Percentiles rank a stretch among this genome's conserved stretches.
Evolutionary conservation across 1,139 yeast genomes (phyloP).

Genomic region (Yamadazyma blattariae): DNA sequence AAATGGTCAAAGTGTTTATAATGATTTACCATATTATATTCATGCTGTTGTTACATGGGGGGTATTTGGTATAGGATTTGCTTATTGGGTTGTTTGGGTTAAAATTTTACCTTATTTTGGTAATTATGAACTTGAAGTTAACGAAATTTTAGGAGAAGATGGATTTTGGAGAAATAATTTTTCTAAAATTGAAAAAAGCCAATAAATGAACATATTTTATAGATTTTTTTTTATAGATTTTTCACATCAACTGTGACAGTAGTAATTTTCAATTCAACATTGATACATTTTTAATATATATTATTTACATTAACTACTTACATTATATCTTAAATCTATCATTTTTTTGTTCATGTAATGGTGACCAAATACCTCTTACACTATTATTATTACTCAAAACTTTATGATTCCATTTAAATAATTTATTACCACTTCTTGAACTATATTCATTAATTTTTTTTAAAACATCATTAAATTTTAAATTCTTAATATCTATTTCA

Average conservation of each 20-base stretch:
- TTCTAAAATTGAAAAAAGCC: constrained; percentile 2
- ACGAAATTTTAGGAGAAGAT: constrained; percentile 62
- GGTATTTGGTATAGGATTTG: constrained; percentile 65
- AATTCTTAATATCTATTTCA: constrained; percentile 50
- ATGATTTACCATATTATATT: constrained; percentile 68
- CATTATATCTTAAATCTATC: constrained; percentile 61
- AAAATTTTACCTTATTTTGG: constrained; percentile 56
- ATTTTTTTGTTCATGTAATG: constrained; percentile 74
- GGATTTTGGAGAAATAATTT: constrained; percentile 76
- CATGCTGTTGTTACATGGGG: constrained; percentile 86
- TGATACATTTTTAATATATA: too few species aligned
- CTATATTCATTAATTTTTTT: constrained; percentile 55
- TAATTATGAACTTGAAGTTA: constrained; percentile 55
- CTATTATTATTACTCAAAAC: constrained; percentile 79
- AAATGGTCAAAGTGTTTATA: constrained; percentile 63
- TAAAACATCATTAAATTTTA: constrained; percentile 59
- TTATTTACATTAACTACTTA: too few species aligned
- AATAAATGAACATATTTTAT: neutral
- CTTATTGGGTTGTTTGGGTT: constrained; percentile 73
- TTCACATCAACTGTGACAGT: constrained; percentile 3
- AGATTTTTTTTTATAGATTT: neutral
- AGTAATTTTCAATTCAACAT: constrained; percentile 3
- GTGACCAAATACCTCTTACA: constrained; percentile 98
- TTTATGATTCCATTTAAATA: constrained; percentile 53
- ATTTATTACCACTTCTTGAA: constrained; percentile 39